Percentiles rank a stretch among this genome's conserved stretches.
phyloP scores from a whole-genome alignment of 2,329 filamentous ascomycete species.

The Neophaeococcomyces mojaviensis region DNA sequence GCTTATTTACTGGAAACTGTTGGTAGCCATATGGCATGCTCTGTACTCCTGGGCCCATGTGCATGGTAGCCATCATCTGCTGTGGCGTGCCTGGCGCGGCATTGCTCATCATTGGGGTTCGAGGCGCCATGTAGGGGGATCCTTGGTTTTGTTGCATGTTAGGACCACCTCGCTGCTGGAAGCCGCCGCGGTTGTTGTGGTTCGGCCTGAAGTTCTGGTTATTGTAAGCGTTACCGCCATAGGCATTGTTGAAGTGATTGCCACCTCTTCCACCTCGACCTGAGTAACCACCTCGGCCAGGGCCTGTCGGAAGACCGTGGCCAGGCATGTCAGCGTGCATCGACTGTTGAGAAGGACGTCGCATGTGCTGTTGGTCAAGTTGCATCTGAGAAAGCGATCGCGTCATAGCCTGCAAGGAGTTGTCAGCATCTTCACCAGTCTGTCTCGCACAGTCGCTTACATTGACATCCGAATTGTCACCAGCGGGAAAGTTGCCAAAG shows the following conservation, averaged over 20 bases:
- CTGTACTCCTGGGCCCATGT: constrained; percentile 60
- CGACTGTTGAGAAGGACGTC: constrained; percentile 80
- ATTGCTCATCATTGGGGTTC: constrained; percentile 59
- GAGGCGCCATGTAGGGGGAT: constrained; percentile 57
- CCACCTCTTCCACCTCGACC: constrained; percentile 49
- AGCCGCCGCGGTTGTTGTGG: constrained; percentile 42
- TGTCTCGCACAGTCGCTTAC: constrained; percentile 47
- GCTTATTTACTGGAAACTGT: constrained; percentile 26
- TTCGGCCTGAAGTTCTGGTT: constrained; percentile 45
- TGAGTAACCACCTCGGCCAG: constrained; percentile 48
- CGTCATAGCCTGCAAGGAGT: constrained; percentile 53
- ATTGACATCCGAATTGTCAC: constrained; percentile 59
- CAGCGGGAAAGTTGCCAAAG: constrained; percentile 70
- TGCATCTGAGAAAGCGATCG: constrained; percentile 59
- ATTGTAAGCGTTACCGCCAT: constrained; percentile 48
- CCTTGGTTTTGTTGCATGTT: constrained; percentile 48
- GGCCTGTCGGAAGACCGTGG: constrained; percentile 45
- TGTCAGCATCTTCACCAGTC: constrained; percentile 6
- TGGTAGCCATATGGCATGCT: constrained; percentile 33
- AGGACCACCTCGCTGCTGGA: constrained; percentile 31
- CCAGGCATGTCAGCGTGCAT: constrained; percentile 65
- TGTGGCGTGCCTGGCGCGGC: constrained; percentile 63
- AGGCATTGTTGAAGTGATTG: constrained; percentile 49
- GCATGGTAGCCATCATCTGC: constrained; percentile 54
- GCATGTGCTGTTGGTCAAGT: constrained; percentile 63